These are phyloP conservation scores for Aspergillus versicolor DNA, from an alignment of 2,329 filamentous ascomycete species.

Conservation along the genomic window DNA sequence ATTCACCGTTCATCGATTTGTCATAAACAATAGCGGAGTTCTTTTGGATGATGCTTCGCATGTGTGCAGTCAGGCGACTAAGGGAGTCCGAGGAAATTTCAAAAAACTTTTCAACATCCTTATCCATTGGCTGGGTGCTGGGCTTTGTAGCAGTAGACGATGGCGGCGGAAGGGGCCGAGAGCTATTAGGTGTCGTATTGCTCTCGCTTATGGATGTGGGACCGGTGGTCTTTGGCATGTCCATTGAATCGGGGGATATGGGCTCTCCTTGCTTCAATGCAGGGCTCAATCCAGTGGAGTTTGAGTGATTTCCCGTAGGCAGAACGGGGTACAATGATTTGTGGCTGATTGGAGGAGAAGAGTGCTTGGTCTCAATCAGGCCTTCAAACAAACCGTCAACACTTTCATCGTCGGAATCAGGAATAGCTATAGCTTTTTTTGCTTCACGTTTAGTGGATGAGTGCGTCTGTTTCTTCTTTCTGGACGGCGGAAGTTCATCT, in stretches of 20 bases:
- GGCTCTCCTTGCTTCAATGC: background rate
- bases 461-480: slow-evolving; percentile 8
- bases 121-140: slow-evolving; percentile 20
- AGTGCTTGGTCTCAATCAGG: slow-evolving; percentile 23
- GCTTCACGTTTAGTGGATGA: slow-evolving; percentile 9
- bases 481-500: slow-evolving; percentile 8
- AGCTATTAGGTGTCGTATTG: background rate
- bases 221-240: background rate
- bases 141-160: slow-evolving; percentile 4
- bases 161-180: slow-evolving; percentile 8
- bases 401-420: slow-evolving; percentile 38
- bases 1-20: slow-evolving; percentile 36
- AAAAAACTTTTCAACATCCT: slow-evolving; percentile 32
- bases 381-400: slow-evolving; percentile 26
- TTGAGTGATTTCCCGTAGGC: slow-evolving; percentile 21
- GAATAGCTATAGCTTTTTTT: slow-evolving; percentile 24
- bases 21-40: slow-evolving; percentile 41
- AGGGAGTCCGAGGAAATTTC: slow-evolving; percentile 26
- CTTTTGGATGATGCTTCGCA: slow-evolving; percentile 31
- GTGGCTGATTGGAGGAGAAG: slow-evolving; percentile 22
- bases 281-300: slow-evolving; percentile 6
- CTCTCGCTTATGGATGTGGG: background rate
- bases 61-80: slow-evolving; percentile 25
- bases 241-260: slow-evolving; percentile 6
- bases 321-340: slow-evolving; percentile 32